Evolutionary conservation across 176 grass and related monocot genomes (phyloP), one percentile per base, ranked within the genome.

Genomic region (Avena atlantica): DNA sequence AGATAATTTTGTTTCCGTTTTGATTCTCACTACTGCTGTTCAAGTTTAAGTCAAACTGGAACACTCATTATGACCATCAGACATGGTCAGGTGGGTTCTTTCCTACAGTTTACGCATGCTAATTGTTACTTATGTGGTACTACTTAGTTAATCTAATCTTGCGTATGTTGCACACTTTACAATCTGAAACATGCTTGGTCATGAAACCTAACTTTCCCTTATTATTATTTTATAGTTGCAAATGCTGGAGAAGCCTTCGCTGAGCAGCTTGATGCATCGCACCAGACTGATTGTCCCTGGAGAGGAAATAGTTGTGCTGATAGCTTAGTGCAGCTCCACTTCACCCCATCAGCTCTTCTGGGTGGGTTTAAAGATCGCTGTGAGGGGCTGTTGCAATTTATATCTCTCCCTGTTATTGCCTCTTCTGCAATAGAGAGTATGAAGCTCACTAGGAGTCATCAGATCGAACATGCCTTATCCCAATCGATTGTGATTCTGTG

Each of bases 301-400:
- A 94, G 84, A 85, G 97, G 91, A 45, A 99, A 94, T 74, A 89
- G 91, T 83, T 99, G 97, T 76, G 87, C 87, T 83, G 97, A 96
- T 87, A 97, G 91, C 81, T 70, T 97, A 82, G 94, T 94, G 51
- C 97, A 99, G 74, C 96, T 99, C 76, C 94, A 93, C 87, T 89
- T 92, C 19, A 94, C 90, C 44, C 80, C 90, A 69, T 89, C 87
- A 63, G 85, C 97, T 73, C 89, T 99, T 79, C 82, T 97, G 79
- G 97, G 94, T 55, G 97, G 97, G 60, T 99, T 91, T 82, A 99
- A 99, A 88, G 97, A 99, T 79, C 89, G 97, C 1, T 99, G 89
- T 83, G 97, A 99, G 74, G 92, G 89, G 40, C 84, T 99, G 27
- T 74, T 97, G 77, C 97, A 99, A 60, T 97, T 99, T 87, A 64